Evolutionary conservation across 2,329 filamentous ascomycete species (phyloP), one percentile per base, ranked within the genome.

Genomic region (Nemania sp.): DNA sequence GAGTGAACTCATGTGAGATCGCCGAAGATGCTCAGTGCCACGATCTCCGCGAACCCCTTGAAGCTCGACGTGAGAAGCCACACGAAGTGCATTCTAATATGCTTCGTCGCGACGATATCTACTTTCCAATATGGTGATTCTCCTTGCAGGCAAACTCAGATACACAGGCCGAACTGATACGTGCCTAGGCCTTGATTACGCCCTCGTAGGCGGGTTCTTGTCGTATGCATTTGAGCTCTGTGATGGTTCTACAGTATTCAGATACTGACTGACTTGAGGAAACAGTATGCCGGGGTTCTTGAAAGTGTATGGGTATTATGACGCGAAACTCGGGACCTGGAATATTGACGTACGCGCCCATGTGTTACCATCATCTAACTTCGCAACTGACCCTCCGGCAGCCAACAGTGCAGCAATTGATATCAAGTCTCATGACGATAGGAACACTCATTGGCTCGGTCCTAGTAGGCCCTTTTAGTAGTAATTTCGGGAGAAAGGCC

Each of bases 341-440:
- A 71, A 71, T 17, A 75, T 76, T 18, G 69, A 74, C 46, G 63
- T 65, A 59, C 29, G 53, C 17, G 3, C 47, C 11, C 5, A 10
- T 17, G 10, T 45, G 45, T 43, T 9, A 34, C 1, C 12, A 32
- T 17, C 12, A 2, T 3, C 13, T 7, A 21, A 25, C 4, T 12
- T 49, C 15, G 3, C 12, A 6, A 42, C 54, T 63, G n/a, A 65
- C 42, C 3, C 11, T 4, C 11, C 5, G 11, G 42, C 29, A 67
- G 65, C 70, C 71, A 34, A 73, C 72, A 2, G 72, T 73, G 32
- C 74, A 76, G 58, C 74, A 75, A 51, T 70, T 75, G 20, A 74
- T 76, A 57, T 71, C 72, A 6, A 72, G 71, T 32, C 65, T 75
- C 15, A 74, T 76, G 73, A 73, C 72, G 2, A 71, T 74, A 20